phyloP scores from a whole-genome alignment of 208 protist genomes.

The Wallacemonas rigidus region DNA sequence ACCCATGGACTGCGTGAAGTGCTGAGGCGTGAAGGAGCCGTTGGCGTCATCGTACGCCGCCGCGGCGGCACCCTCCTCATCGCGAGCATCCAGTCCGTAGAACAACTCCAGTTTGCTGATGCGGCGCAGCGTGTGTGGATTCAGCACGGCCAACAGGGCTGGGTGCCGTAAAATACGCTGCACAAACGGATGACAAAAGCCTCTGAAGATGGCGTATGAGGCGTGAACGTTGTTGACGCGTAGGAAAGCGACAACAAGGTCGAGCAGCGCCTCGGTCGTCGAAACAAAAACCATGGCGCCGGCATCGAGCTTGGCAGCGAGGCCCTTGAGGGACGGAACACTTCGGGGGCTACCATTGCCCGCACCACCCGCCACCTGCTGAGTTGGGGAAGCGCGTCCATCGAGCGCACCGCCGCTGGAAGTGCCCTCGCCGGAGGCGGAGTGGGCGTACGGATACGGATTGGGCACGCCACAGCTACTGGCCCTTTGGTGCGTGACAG shows the following conservation, averaged over 20 bases:
- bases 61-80: not conserved
- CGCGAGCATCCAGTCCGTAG: constrained; percentile 19
- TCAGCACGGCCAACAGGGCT: constrained; percentile 7
- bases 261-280: constrained; percentile 28
- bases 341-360: not conserved
- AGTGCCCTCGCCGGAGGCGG: not conserved
- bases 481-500: not conserved
- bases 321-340: not conserved
- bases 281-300: constrained; percentile 1
- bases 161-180: constrained; percentile 28
- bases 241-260: constrained; percentile 54
- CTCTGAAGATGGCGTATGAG: constrained; percentile 42
- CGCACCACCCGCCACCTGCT: not conserved
- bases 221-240: constrained; percentile 62
- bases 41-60: not conserved
- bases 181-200: constrained; percentile 49
- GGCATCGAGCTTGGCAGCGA: not conserved
- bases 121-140: constrained; percentile 26
- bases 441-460: not conserved
- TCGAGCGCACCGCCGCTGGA: not conserved
- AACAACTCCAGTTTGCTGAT: constrained; percentile 32
- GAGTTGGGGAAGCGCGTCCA: not conserved
- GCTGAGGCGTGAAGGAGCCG: constrained; percentile 7
- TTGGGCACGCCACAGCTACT: not conserved
- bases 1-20: constrained; percentile 12